Conservation (phyloP, 2,329 filamentous ascomycete species). For the Cladophialophora yegresii region DNA sequence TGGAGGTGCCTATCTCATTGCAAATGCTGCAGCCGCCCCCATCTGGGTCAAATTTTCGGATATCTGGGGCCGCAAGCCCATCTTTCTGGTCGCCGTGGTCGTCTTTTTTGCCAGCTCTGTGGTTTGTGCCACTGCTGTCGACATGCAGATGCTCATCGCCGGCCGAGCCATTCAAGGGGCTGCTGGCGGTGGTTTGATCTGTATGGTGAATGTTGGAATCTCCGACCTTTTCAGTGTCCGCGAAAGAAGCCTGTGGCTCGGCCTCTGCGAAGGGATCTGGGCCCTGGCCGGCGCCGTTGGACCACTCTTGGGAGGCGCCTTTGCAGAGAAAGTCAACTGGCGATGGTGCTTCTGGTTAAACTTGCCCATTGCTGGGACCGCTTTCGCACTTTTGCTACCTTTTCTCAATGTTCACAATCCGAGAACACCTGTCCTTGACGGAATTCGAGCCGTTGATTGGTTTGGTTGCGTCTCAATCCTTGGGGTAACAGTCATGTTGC, state of each 20-base stretch:
- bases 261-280: constrained; percentile 57
- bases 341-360: constrained; percentile 62
- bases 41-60: constrained; percentile 68
- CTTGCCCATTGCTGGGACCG: constrained; percentile 52
- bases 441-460: constrained; percentile 54
- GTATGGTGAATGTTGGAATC: constrained; percentile 57
- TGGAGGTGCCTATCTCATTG: constrained; percentile 70
- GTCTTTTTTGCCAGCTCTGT: constrained; percentile 55
- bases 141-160: constrained; percentile 56
- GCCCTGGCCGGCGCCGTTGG: constrained; percentile 57
- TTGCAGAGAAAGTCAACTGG: constrained; percentile 50
- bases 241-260: constrained; percentile 53
- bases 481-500: constrained; percentile 78
- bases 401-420: constrained; percentile 60
- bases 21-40: constrained; percentile 65
- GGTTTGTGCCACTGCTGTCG: constrained; percentile 51
- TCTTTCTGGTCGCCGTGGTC: constrained; percentile 52
- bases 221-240: constrained; percentile 58
- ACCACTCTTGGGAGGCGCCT: constrained; percentile 56
- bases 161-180: constrained; percentile 58
- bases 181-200: constrained; percentile 56
- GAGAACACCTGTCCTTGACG: constrained; percentile 49
- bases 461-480: constrained; percentile 65
- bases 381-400: constrained; percentile 54
- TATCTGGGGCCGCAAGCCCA: constrained; percentile 60